Evolutionary conservation across 495 filamentous ascomycete species (phyloP).

Genomic region (Patellaria atrata): DNA sequence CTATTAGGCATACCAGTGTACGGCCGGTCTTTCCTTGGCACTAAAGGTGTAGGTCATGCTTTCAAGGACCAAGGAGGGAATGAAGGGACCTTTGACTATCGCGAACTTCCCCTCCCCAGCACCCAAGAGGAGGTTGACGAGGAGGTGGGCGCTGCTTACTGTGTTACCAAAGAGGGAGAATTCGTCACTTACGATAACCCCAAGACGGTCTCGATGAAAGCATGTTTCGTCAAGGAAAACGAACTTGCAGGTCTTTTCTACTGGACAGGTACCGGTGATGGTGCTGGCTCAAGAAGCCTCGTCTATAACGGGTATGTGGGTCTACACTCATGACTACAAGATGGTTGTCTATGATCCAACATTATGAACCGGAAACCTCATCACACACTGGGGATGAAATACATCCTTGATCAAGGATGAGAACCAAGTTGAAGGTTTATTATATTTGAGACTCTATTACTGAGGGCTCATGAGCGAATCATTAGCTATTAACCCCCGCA

Average conservation of each 20-base stretch:
- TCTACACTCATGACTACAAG: too few species aligned
- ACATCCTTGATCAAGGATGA: too few species aligned
- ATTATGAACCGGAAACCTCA: too few species aligned
- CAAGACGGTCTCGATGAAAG: conserved; percentile 72
- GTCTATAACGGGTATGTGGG: conserved; percentile 30
- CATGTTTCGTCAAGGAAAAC: conserved; percentile 59
- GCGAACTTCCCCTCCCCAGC: conserved; percentile 55
- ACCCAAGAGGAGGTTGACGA: conserved; percentile 56
- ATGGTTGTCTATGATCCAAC: too few species aligned
- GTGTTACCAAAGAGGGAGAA: conserved; percentile 66
- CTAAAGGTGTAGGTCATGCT: conserved; percentile 45
- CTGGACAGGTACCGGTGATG: conserved; percentile 79
- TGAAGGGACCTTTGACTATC: conserved; percentile 74
- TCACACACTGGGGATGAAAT: too few species aligned
- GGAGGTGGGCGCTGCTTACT: conserved; percentile 56
- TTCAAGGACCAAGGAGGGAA: conserved; percentile 54
- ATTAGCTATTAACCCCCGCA: too few species aligned
- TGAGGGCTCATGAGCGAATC: too few species aligned
- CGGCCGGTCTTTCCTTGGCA: conserved; percentile 65
- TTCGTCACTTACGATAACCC: conserved; percentile 82
- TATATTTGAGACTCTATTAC: too few species aligned
- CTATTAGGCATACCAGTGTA: conserved; percentile 70
- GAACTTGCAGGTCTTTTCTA: conserved; percentile 77
- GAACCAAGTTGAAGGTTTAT: too few species aligned
- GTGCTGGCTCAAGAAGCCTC: conserved; percentile 46